Evolutionary conservation across 768 basidiomycete species (phyloP), one percentile per base, ranked within the genome.

Genomic region (Roridomyces roridus): DNA sequence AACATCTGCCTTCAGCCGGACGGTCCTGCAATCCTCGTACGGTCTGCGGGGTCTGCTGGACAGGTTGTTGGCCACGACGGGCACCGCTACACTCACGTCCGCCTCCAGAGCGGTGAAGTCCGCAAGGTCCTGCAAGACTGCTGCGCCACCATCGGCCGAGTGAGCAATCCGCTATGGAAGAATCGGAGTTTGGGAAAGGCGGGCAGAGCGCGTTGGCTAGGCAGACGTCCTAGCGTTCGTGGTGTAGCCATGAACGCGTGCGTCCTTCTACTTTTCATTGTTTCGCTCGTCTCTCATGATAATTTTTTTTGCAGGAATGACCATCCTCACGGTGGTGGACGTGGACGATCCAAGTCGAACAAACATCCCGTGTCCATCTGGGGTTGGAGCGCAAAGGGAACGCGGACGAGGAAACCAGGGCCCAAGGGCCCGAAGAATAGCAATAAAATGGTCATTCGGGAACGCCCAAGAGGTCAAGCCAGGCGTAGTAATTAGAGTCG

Each of bases 221-320:
- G 96, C 17, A 76, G 85, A 68, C 74, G 92, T 63, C 95, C 95
- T 0, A 82, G 82, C 28, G 94, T 96, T 42, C 88, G 95, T 72
- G 95, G 95, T 87, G 88, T 97, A 62, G 95, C 95, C 39, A 96
- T 96, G 95, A 98, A 97, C 73, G 89, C 93, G 86, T 94, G 76
- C 39, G 89, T 80, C 58, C 47, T 51, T n/a, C n/a, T n/a, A n/a
- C 46, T 52, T 52, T 44, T 54, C 45, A 25, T 46, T 17, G 45
- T 36, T 24, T 8, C 4, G 39, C 29, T 47, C 21, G 29, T n/a
- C 24, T 31, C 25, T n/a, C 39, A 24, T 37, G 25, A 41, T 48
- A 31, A 62, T 41, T 31, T 34, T 23, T n/a, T 26, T 23, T 48
- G 9, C 53, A 94, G 92, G 42, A 83, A 82, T 51, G 94, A 95